phyloP scores from a whole-genome alignment of 1,284 basidiomycete genomes.

The Hemileia vastatrix region DNA sequence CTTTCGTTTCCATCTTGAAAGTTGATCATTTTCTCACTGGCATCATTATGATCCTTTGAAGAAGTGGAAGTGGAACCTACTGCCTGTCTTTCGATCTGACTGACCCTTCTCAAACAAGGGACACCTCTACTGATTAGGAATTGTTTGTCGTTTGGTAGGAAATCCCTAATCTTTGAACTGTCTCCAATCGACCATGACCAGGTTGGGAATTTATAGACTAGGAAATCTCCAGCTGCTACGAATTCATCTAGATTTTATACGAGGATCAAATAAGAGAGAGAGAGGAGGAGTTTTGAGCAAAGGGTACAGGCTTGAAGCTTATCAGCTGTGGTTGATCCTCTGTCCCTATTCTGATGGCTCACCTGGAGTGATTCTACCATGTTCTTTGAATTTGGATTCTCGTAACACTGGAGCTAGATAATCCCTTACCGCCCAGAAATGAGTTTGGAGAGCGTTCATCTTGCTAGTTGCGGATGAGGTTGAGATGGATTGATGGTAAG shows the following conservation, averaged over 20 bases:
- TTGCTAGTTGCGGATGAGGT: too few species aligned
- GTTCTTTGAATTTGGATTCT: slow-evolving; percentile 98
- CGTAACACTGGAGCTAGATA: slow-evolving; percentile 91
- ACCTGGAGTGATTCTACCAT: slow-evolving; percentile 92
- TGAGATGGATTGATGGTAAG: too few species aligned
- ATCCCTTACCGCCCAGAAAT: slow-evolving; percentile 90
- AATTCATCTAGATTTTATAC: slow-evolving; percentile 64
- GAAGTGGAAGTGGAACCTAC: too few species aligned
- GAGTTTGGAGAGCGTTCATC: too few species aligned
- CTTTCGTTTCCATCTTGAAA: slow-evolving; percentile 49
- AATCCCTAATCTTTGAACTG: slow-evolving; percentile 70
- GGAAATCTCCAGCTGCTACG: slow-evolving; percentile 84
- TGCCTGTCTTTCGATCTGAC: slow-evolving; percentile 77
- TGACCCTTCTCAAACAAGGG: slow-evolving; percentile 79
- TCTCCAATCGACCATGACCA: slow-evolving; percentile 84
- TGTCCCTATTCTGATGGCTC: slow-evolving; percentile 36
- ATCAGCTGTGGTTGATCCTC: too few species aligned
- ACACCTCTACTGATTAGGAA: slow-evolving; percentile 88
- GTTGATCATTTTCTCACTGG: slow-evolving; percentile 70
- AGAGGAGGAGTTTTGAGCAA: slow-evolving; percentile 7
- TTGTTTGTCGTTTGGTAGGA: slow-evolving; percentile 85
- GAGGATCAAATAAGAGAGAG: slow-evolving; percentile 27
- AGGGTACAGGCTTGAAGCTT: too few species aligned
- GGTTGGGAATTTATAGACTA: slow-evolving; percentile 85
- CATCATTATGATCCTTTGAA: too few species aligned